Base-by-base conservation (phyloP, 768 basidiomycete genomes). In the Tylopilus rubrobrunneus region DNA sequence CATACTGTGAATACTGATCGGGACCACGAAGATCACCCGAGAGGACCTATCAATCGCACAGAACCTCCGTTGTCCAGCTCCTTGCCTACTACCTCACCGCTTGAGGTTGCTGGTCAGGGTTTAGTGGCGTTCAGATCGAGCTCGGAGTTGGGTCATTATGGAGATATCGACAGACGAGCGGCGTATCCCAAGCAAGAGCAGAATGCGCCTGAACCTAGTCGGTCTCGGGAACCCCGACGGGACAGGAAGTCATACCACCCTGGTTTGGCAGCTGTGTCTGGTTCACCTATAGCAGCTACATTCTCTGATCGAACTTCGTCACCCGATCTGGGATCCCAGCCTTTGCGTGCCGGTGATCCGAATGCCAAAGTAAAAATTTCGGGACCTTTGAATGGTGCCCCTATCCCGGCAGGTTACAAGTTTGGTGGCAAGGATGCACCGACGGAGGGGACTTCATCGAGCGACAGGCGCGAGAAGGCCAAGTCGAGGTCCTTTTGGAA, bases 401-500 rank as follows among this genome's bases (percentile, higher is more conserved):
- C 87, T 41, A 89, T 96, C 36, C 93, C 93, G 5, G 80, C 83
- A 33, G 92, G 92, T 0, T 92, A 87, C 78, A 95, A 94, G 71
- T 98, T 95, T 65, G 92, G 89, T 11, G 75, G 80, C 45, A 93
- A 92, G 71, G 89, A 87, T 37, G 69, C 78, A 44, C 66, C 78
- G 15, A 66, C 73, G 19, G 76, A 79, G 39, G 61, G 74, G 36
- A 66, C 74, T 44, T 62, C 67, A 14, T 67, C 64, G 41, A 84
- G 66, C 55, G 92, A 95, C 56, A 79, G 95, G 67, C 81, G 92
- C 53, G 88, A 92, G 66, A 98, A 95, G 74, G 87, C 89, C 21
- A 95, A 95, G 74, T 93, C 91, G 55, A 82, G 91, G 45, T 85
- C 85, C 7, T 97, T 98, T 76, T 97, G 94, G 92, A 86, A 85